Evolutionary conservation across 1,284 basidiomycete species (phyloP), one percentile per base, ranked within the genome.

Genomic region (Golubevia sp.): DNA sequence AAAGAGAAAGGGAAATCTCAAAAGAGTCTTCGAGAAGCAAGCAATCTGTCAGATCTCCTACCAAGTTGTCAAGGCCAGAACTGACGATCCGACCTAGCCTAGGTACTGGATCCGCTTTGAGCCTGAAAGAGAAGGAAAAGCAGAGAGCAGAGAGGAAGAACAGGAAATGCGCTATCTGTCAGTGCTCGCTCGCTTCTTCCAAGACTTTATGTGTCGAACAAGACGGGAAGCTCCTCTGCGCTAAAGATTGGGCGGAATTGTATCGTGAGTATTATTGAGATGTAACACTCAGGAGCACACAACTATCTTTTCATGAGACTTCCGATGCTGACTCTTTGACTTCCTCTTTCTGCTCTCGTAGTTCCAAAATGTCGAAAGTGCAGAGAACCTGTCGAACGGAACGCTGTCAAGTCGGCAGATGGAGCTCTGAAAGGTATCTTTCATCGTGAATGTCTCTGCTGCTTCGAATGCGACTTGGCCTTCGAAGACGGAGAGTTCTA

Each of bases 361-460:
- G 30, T 76, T 49, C 70, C 73, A 34, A 76, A 76, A 58, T 76
- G 74, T 44, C 64, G 73, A 57, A 73, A 71, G 50, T 76, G 74
- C 64, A 64, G 63, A 38, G 52, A 68, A 34, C 59, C 63, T 21
- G 70, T 76, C 11, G 70, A 73, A 27, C 61, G 60, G 34, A 65
- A 67, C 2, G 72, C 70, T n/a, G 74, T 76, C 60, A 74, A 75
- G 56, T 67, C 68, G 23, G 68, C 68, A 24, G 74, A 76, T 51
- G 74, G 74, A 18, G 74, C 74, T n/a, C 62, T 76, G 38, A 65
- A 60, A 11, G 74, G 74, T 2, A 64, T 73, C 1, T 75, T 73
- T 44, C 73, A 75, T 54, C 61, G 24, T 15, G 53, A 49, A 20
- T 76, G 74, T 65, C 73, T 76, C 61, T 67, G 64, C n/a, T 76